Evolutionary conservation across 1,284 basidiomycete genomes (phyloP).

Genomic region (Chalciporus piperatoides): DNA sequence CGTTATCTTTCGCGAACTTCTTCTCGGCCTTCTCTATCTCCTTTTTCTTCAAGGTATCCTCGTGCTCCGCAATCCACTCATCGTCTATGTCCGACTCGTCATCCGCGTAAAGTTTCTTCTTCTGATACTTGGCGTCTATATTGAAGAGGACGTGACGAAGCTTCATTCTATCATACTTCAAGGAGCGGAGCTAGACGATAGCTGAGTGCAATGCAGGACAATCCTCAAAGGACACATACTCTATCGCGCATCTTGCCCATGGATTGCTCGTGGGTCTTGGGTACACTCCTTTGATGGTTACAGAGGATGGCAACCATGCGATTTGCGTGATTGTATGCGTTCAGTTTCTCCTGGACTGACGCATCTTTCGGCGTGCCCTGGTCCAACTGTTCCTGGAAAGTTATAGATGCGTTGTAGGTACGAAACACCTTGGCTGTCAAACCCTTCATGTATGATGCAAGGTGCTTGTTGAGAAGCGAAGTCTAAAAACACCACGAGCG

Average conservation of each 20-base stretch:
- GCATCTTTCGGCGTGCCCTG: conserved; percentile 67
- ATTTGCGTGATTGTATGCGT: conserved; percentile 94
- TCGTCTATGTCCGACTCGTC: conserved; percentile 93
- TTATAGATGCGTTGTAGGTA: conserved; percentile 96
- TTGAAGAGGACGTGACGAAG: conserved; percentile 77
- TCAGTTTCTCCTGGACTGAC: conserved; percentile 87
- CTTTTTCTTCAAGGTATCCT: conserved; percentile 74
- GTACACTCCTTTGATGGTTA: conserved; percentile 94
- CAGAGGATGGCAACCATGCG: conserved; percentile 93
- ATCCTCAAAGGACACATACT: conserved; percentile 43
- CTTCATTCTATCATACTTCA: conserved; percentile 96
- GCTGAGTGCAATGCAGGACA: conserved; percentile 7
- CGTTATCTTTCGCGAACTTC: conserved; percentile 87
- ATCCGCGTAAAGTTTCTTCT: conserved; percentile 73
- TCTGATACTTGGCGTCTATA: conserved; percentile 76
- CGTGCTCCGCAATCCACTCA: conserved; percentile 83
- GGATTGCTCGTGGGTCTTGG: conserved; percentile 86
- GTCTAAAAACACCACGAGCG: conserved; percentile 53
- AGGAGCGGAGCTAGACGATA: conserved; percentile 53
- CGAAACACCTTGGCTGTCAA: conserved; percentile 98
- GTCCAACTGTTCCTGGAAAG: conserved; percentile 87
- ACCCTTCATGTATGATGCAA: conserved; percentile 91
- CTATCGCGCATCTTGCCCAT: conserved; percentile 92
- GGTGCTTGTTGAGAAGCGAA: conserved; percentile 81
- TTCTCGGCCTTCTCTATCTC: conserved; percentile 86